These are phyloP conservation scores for Linnemannia hyalina DNA, from an alignment of 192 early-diverging fungal genomes.

Conservation along the genomic window DNA sequence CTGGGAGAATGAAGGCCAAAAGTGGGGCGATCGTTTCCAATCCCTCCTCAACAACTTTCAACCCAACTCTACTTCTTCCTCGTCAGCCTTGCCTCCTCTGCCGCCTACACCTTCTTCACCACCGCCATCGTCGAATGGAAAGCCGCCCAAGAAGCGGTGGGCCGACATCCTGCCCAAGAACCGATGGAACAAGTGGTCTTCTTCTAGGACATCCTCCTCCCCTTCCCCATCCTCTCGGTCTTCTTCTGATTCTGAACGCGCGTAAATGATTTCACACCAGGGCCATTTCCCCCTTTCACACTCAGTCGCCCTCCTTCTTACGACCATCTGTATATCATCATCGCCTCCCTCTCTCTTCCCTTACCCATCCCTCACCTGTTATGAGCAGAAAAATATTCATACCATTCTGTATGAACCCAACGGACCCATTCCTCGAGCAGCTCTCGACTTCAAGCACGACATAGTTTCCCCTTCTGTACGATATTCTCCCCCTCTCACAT, in stretches of 20 bases:
- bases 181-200: conserved; percentile 34
- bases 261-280: neutral
- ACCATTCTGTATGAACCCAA: neutral
- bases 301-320: neutral
- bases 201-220: neutral
- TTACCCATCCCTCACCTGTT: neutral
- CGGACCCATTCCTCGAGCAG: conserved; percentile 3
- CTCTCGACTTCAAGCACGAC: conserved; percentile 10
- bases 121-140: conserved; percentile 9
- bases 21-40: conserved; percentile 53
- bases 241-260: conserved; percentile 5
- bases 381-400: neutral
- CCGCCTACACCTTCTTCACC: neutral
- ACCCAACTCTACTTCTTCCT: neutral
- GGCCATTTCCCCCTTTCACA: neutral
- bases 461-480: neutral
- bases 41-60: conserved; percentile 40
- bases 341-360: neutral
- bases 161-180: conserved; percentile 35
- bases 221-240: neutral
- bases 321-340: neutral
- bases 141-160: conserved; percentile 22
- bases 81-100: neutral
- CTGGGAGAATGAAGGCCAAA: conserved; percentile 37
- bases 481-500: too few species aligned